Base-by-base conservation (phyloP, 2,329 filamentous ascomycete genomes). In the Lachnellula occidentalis region DNA sequence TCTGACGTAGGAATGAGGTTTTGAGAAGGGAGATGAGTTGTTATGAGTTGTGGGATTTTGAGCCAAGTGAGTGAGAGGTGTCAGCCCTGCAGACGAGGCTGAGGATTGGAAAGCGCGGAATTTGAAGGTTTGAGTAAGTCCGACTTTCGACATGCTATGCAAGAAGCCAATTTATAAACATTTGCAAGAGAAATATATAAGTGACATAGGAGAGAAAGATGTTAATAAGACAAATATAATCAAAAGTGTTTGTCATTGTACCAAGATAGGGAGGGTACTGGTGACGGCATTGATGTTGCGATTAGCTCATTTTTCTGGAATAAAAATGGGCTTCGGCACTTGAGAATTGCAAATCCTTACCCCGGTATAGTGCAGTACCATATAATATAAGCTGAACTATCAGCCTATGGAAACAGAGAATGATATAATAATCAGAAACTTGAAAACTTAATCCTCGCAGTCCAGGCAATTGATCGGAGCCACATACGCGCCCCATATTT, bases 61-160 rank as follows among this genome's bases (percentile, higher is more conserved):
- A 34, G 15, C 11, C 15, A 1, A 42, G 45, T 11, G 24, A 31
- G n/a, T 19, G 39, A 24, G 8, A 9, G 14, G 19, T 22, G 3
- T 50, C 47, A 54, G 52, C 52, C 52, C 50, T 39, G 46, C 17
- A 50, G 43, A 36, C 47, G 42, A 50, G 52, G 52, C 52, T 54
- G 45, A 41, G n/a, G 37, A 46, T 12, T 36, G 17, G 4, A n/a
- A 21, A 19, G 19, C 7, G 24, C 41, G 17, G 41, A 22, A 31
- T 31, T 9, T 43, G 41, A 43, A 19, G 41, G 7, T 22, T 17
- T 43, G 11, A 4, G 12, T 3, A 2, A 12, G 7, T 43, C 19
- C 19, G 24, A 12, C 19, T 12, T 22, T 43, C 12, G 41, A 14
- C 41, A 43, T 43, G 5, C 17, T 15, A 43, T 21, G 12, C 41